These are phyloP conservation scores for Trichodelitschia bisporula DNA, from an alignment of 495 filamentous ascomycete genomes.

Conservation along the genomic window DNA sequence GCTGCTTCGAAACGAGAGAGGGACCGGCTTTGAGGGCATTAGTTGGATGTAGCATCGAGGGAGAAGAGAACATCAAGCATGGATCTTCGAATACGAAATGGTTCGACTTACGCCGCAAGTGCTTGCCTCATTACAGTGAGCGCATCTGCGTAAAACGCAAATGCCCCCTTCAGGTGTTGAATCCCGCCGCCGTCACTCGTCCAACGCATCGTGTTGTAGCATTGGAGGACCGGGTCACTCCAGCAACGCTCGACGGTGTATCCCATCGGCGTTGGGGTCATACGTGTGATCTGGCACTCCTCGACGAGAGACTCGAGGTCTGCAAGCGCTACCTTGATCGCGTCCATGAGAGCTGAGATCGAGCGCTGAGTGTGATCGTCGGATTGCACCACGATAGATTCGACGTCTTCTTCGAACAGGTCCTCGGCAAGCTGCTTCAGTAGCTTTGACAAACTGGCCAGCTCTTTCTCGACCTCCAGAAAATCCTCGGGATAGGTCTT, in stretches of 20 bases:
- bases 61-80: background rate
- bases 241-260: conserved; percentile 14
- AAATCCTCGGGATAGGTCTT: conserved; percentile 17
- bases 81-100: background rate
- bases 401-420: conserved; percentile 13
- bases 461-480: conserved; percentile 16
- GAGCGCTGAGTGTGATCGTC: conserved; percentile 11
- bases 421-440: conserved; percentile 17
- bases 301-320: conserved; percentile 17
- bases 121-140: conserved; percentile 15
- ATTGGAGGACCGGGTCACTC: conserved; percentile 14
- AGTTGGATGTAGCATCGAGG: conserved; percentile 1
- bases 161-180: conserved; percentile 12
- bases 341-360: conserved; percentile 12
- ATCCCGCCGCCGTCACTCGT: conserved; percentile 17
- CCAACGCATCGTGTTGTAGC: conserved; percentile 17
- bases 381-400: conserved; percentile 11
- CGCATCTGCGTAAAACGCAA: conserved; percentile 16
- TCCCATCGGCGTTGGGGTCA: conserved; percentile 10
- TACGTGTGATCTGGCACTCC: conserved; percentile 17
- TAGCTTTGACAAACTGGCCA: conserved; percentile 15
- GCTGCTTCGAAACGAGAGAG: conserved; percentile 12
- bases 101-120: conserved; percentile 12
- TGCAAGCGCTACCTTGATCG: conserved; percentile 13
- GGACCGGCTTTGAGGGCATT: no score